Percentiles rank a stretch among this genome's conserved stretches.
These are phyloP conservation scores for Diaporthe velutina DNA, from an alignment of 2,329 filamentous ascomycete species.

Conservation along the genomic window DNA sequence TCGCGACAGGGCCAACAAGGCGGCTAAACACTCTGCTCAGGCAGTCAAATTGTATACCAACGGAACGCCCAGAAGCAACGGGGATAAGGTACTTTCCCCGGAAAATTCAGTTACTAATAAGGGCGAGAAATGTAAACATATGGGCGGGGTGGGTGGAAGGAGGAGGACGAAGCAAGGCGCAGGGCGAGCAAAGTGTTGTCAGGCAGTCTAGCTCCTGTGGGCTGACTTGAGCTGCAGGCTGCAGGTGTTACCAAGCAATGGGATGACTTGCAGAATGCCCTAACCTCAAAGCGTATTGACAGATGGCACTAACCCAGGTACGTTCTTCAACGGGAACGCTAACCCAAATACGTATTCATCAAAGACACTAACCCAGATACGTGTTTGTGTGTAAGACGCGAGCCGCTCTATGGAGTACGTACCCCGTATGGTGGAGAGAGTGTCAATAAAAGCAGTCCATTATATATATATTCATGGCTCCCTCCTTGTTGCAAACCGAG, in stretches of 20 bases:
- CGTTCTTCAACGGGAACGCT: neutral
- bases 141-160: neutral
- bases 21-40: too few species aligned
- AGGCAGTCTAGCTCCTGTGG: neutral
- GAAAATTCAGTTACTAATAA: neutral
- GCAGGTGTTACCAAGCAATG: neutral
- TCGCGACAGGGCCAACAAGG: neutral
- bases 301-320: neutral
- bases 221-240: too few species aligned
- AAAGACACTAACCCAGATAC: too few species aligned
- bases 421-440: neutral
- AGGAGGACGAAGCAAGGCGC: neutral
- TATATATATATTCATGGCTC: neutral
- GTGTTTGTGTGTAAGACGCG: neutral
- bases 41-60: too few species aligned
- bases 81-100: neutral
- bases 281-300: neutral
- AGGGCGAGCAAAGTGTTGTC: neutral
- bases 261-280: neutral
- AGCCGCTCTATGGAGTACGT: too few species aligned
- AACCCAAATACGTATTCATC: neutral
- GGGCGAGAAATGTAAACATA: neutral
- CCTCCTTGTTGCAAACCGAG: neutral
- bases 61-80: neutral
- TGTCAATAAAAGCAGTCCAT: neutral